Evolutionary conservation across 352 stramenopile genomes (phyloP).

Genomic region (Globisporangium lucens): DNA sequence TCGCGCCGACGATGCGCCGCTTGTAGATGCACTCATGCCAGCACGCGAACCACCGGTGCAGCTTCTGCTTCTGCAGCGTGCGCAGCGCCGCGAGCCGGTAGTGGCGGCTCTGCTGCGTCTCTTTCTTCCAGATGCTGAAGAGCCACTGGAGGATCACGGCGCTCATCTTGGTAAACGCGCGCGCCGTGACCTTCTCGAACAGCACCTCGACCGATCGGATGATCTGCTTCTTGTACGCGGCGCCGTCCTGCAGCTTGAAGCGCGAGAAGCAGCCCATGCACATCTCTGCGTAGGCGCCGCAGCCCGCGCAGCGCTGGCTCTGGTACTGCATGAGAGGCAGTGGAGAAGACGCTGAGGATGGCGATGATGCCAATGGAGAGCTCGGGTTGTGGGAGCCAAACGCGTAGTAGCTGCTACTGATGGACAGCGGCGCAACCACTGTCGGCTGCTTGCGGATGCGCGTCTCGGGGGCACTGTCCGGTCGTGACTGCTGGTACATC

Average conservation of each 20-base stretch:
- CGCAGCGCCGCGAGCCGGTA: constrained; percentile 19
- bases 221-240: constrained; percentile 65
- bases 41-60: constrained; percentile 38
- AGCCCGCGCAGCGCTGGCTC: constrained; percentile 50
- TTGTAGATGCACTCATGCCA: constrained; percentile 65
- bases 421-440: neutral
- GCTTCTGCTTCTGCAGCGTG: constrained; percentile 21
- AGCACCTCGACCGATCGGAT: constrained; percentile 56
- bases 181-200: constrained; percentile 53
- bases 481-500: constrained; percentile 5
- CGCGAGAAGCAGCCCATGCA: constrained; percentile 66
- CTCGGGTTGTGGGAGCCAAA: neutral
- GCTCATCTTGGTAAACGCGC: constrained; percentile 55
- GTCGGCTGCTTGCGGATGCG: constrained; percentile 5
- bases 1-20: constrained; percentile 61
- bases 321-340: constrained; percentile 11
- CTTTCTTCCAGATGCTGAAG: constrained; percentile 56
- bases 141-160: constrained; percentile 59
- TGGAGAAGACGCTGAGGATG: constrained; percentile 1
- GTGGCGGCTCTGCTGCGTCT: constrained; percentile 29
- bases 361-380: constrained; percentile 2
- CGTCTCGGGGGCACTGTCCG: constrained; percentile 8
- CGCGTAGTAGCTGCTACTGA: neutral
- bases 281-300: constrained; percentile 61
- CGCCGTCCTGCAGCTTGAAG: constrained; percentile 57